phyloP scores from a whole-genome alignment of 108 stramenopile genomes.

The Fragilaria crotonensis region DNA sequence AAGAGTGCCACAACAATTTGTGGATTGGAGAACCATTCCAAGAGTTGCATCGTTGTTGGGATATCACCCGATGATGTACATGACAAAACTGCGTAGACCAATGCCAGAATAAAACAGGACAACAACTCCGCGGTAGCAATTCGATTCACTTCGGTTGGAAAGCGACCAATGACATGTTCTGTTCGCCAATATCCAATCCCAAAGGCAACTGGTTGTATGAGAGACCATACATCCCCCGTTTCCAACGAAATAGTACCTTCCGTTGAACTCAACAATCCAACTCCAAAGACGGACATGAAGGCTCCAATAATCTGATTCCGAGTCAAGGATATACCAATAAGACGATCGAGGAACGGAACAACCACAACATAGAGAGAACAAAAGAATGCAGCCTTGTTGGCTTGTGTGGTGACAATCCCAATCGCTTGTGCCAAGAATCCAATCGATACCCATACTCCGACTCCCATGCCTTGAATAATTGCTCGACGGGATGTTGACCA shows the following conservation, averaged over 20 bases:
- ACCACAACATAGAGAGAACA: constrained; percentile 66
- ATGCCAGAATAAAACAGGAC: constrained; percentile 25
- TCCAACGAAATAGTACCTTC: not conserved
- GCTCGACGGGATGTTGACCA: constrained; percentile 8
- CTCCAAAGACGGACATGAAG: constrained; percentile 45
- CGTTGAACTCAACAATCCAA: constrained; percentile 19
- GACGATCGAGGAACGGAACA: constrained; percentile 47
- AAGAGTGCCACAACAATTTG: constrained; percentile 23
- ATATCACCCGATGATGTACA: not conserved
- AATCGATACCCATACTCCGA: constrained; percentile 61
- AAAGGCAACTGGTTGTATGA: constrained; percentile 56
- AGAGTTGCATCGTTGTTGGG: constrained; percentile 1
- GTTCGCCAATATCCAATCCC: constrained; percentile 66
- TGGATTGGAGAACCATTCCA: constrained; percentile 21
- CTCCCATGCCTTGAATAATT: constrained; percentile 57
- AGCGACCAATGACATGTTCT: constrained; percentile 20
- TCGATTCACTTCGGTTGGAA: constrained; percentile 27
- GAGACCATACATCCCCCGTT: constrained; percentile 38
- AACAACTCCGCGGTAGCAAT: constrained; percentile 53
- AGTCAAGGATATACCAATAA: constrained; percentile 5
- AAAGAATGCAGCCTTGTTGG: constrained; percentile 71
- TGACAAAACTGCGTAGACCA: constrained; percentile 7
- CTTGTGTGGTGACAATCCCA: constrained; percentile 58
- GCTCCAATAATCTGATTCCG: constrained; percentile 15
- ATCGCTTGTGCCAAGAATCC: constrained; percentile 83